phyloP scores from a whole-genome alignment of 2,329 filamentous ascomycete genomes.

The Myriosclerotinia scirpicola region DNA sequence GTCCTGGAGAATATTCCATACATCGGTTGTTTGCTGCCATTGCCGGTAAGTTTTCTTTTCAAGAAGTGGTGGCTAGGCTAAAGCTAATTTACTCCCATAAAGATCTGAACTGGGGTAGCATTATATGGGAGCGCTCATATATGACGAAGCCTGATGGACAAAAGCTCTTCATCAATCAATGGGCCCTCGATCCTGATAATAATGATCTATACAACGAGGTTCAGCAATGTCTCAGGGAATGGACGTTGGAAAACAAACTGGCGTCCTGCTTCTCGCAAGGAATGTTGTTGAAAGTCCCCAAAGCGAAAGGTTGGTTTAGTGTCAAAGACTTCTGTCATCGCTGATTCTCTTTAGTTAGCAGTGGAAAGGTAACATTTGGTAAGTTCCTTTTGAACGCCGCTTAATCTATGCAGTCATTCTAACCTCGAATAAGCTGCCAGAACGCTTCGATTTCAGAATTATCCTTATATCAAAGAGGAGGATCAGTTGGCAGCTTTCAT shows the following conservation, averaged over 20 bases:
- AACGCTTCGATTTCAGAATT: background rate
- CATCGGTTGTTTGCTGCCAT: background rate
- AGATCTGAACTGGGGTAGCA: background rate
- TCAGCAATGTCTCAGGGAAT: background rate
- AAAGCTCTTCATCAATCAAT: background rate
- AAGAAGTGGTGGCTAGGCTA: background rate
- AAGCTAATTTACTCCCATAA: background rate
- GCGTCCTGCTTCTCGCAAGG: background rate
- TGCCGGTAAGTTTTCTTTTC: background rate
- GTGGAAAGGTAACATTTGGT: background rate
- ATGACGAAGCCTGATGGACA: background rate
- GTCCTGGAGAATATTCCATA: background rate
- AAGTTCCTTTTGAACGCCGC: background rate
- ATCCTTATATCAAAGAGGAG: background rate
- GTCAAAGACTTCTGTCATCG: background rate
- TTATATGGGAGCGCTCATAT: background rate
- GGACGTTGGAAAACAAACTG: background rate
- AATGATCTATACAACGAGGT: background rate
- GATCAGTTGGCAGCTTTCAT: too few species aligned
- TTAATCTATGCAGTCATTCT: background rate
- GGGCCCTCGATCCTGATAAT: background rate
- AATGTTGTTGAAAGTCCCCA: background rate
- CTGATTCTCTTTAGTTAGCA: background rate
- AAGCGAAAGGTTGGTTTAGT: background rate
- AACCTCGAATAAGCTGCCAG: background rate